Evolutionary conservation across 768 basidiomycete genomes (phyloP).

Genomic region (Inosperma sp.): DNA sequence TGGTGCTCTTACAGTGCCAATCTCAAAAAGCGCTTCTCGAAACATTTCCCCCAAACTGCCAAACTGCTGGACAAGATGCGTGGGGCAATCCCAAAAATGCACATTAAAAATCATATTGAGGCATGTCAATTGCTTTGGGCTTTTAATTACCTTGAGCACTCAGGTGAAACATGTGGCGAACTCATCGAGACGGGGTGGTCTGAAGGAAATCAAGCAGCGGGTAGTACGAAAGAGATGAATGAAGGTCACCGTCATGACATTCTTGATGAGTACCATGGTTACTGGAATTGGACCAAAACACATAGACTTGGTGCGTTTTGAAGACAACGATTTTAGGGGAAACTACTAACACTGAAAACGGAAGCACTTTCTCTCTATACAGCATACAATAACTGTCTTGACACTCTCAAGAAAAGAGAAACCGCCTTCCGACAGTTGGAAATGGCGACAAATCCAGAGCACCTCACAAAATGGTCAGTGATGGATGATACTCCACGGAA

Average conservation of each 20-base stretch:
- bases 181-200: too few relatives aligned
- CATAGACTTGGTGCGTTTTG: slow-evolving; percentile 19
- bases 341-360: not conserved
- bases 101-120: slow-evolving; percentile 21
- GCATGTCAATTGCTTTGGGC: slow-evolving; percentile 17
- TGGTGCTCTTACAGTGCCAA: slow-evolving; percentile 24
- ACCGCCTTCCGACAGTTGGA: not conserved
- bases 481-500: slow-evolving; percentile 1
- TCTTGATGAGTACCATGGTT: too few relatives aligned
- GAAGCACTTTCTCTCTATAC: not conserved
- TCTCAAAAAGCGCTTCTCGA: slow-evolving; percentile 9
- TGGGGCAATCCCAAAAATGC: slow-evolving; percentile 25
- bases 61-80: slow-evolving; percentile 9
- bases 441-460: not conserved
- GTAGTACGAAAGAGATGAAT: slow-evolving; percentile 29
- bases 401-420: slow-evolving; percentile 2
- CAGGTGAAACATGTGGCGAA: too few relatives aligned
- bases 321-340: too few relatives aligned
- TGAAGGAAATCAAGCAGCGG: slow-evolving; percentile 18
- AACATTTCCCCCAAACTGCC: slow-evolving; percentile 11
- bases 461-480: slow-evolving; percentile 1
- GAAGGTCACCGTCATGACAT: too few relatives aligned
- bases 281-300: too few relatives aligned
- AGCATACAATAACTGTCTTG: not conserved
- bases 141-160: slow-evolving; percentile 9